phyloP scores from a whole-genome alignment of 768 basidiomycete species.

The Rhodotorula diobovata region DNA sequence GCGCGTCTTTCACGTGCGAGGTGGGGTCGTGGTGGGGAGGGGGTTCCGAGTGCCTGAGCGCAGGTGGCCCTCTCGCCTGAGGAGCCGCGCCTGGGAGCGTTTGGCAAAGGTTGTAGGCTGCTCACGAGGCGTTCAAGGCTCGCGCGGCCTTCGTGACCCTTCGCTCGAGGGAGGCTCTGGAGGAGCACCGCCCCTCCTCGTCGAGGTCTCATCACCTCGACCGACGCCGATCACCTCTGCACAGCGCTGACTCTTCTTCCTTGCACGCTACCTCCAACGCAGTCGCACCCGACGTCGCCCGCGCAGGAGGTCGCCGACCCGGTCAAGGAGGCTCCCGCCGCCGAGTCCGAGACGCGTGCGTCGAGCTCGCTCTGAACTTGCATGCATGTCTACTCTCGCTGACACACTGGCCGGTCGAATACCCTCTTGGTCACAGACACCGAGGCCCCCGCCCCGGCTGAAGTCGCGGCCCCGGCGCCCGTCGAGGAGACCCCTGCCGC shows the following conservation, averaged over 20 bases:
- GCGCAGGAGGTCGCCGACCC: conserved; percentile 5
- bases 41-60: too few species aligned
- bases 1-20: neutral
- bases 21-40: too few species aligned
- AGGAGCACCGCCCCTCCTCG: too few species aligned
- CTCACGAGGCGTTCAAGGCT: too few species aligned
- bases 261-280: neutral
- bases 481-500: neutral
- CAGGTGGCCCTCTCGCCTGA: too few species aligned
- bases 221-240: neutral
- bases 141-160: neutral
- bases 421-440: neutral
- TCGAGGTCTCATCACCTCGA: neutral
- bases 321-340: neutral
- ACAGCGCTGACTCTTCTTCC: neutral
- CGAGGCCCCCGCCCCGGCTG: neutral
- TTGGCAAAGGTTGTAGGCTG: too few species aligned
- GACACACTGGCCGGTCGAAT: neutral
- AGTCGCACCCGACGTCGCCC: conserved; percentile 24
- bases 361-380: neutral
- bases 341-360: neutral
- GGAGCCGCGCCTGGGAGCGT: too few species aligned
- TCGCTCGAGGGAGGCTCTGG: neutral
- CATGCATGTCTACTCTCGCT: neutral
- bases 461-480: neutral